Evolutionary conservation across 495 filamentous ascomycete genomes (phyloP), one percentile per base, ranked within the genome.

Genomic region (Jackrogersella multiformis): DNA sequence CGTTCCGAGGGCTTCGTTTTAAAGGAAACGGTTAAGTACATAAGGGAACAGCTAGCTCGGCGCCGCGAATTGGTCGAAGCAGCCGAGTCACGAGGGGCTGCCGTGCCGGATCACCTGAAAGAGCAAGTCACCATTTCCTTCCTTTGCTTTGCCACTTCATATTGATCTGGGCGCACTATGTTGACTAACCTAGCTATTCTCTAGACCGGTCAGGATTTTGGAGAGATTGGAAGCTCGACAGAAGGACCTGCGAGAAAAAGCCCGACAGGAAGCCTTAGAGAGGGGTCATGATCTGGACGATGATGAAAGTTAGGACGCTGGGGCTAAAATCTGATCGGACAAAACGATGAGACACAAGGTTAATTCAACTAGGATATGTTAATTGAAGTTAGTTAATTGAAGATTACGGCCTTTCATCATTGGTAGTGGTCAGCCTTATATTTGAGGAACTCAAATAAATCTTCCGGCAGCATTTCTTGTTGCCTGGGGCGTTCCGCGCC

Each of bases 1-100:
- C 85, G 93, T 32, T 95, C 92, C 66, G 94, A 97, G 79, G 90
- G 89, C 39, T 81, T 92, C 20, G 92, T 97, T 13, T 80, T 97
- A 15, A 85, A 87, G 55, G 88, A 87, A 69, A 93, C 92, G 0
- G 85, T 93, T 2, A 86, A 89, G 18, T 91, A 87, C 72, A 89
- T 96, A 73, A 78, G 82, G 5, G 78, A 87, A 55, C 81, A 91
- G 73, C 73, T 96, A 15, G 80, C 80, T 49, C 83, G 88, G 70
- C 82, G 90, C 38, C 81, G 86, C 58, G 78, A 80, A 46, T 77
- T 95, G 30, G 84, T 92, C 34, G 79, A 82, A 41, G 84, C 83
- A 51, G 86, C 89, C 26, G 87, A 91, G 49, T 81, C 77, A 41
- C 79, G 83, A 58, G 89, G 89, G 20, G 79, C 80, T 9, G 76